These are phyloP conservation scores for Larix kaempferi DNA, from an alignment of 75 land plant species.

Conservation along the genomic window DNA sequence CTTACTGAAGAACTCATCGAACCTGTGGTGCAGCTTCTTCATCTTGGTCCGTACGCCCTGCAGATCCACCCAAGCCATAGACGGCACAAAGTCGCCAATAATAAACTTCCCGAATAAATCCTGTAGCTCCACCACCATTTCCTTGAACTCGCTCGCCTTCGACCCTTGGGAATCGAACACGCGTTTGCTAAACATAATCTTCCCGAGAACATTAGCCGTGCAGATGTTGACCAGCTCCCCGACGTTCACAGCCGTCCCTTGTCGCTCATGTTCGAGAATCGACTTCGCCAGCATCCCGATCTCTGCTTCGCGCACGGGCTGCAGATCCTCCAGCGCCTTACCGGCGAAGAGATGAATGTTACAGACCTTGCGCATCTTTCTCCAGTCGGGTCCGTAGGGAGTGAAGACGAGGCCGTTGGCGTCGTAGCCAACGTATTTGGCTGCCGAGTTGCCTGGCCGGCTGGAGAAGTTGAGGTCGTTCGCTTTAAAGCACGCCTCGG, in stretches of 20 bases:
- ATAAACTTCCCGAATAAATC: conserved; percentile 9
- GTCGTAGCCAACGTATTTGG: conserved; percentile 60
- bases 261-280: neutral
- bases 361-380: conserved; percentile 28
- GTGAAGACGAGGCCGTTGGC: conserved; percentile 57
- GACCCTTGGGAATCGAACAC: conserved; percentile 7
- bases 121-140: conserved; percentile 18
- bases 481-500: conserved; percentile 46
- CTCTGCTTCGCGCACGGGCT: conserved; percentile 13
- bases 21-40: conserved; percentile 23
- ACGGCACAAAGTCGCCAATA: conserved; percentile 19
- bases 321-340: conserved; percentile 17
- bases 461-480: conserved; percentile 60
- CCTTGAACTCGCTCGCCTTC: conserved; percentile 16
- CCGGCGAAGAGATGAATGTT: conserved; percentile 24
- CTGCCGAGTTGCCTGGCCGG: conserved; percentile 69
- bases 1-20: conserved; percentile 21
- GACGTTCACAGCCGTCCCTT: neutral
- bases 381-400: conserved; percentile 33
- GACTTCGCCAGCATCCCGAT: conserved; percentile 8
- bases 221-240: conserved; percentile 4
- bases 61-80: conserved; percentile 11
- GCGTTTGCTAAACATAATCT: neutral
- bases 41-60: conserved; percentile 15
- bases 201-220: neutral